Evolutionary conservation across 2,329 filamentous ascomycete genomes (phyloP).

Genomic region (Magnaporthiopsis rhizophila): DNA sequence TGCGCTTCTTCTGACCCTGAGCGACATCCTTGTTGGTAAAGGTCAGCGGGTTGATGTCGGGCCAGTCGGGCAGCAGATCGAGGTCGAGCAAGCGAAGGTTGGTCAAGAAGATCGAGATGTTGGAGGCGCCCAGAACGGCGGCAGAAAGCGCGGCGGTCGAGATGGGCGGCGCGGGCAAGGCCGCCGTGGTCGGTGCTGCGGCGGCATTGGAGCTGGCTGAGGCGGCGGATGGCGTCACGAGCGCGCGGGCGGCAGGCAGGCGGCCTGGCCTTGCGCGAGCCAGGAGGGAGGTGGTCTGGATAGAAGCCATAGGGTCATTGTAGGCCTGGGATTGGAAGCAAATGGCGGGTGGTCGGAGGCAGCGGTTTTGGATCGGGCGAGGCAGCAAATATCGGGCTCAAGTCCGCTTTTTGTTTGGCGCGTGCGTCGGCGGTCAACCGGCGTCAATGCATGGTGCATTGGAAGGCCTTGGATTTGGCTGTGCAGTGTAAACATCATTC

Average conservation of each 20-base stretch:
- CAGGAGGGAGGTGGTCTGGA: slow-evolving; percentile 15
- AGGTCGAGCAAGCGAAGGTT: slow-evolving; percentile 80
- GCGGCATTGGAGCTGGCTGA: slow-evolving; percentile 6
- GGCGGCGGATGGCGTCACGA: slow-evolving; percentile 5
- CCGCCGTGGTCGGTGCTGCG: background rate
- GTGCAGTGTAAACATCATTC: background rate
- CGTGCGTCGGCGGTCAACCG: background rate
- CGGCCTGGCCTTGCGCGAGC: slow-evolving; percentile 19
- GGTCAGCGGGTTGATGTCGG: slow-evolving; percentile 59
- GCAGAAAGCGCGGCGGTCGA: background rate
- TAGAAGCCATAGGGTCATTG: slow-evolving; percentile 18
- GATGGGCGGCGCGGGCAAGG: background rate
- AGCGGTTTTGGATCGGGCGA: background rate
- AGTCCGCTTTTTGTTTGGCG: background rate
- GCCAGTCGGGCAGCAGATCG: slow-evolving; percentile 71
- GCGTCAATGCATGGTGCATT: background rate
- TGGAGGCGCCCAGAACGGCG: slow-evolving; percentile 29
- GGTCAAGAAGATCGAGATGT: slow-evolving; percentile 64
- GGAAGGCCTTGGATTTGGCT: background rate
- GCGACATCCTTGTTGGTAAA: slow-evolving; percentile 60
- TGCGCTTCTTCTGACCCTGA: slow-evolving; percentile 72
- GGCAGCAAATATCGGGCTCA: background rate
- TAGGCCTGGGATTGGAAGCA: background rate
- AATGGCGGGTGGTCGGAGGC: background rate
- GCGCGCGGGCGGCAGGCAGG: slow-evolving; percentile 13